Base-by-base conservation (phyloP, 495 filamentous ascomycete species). In the Neurospora sp. region DNA sequence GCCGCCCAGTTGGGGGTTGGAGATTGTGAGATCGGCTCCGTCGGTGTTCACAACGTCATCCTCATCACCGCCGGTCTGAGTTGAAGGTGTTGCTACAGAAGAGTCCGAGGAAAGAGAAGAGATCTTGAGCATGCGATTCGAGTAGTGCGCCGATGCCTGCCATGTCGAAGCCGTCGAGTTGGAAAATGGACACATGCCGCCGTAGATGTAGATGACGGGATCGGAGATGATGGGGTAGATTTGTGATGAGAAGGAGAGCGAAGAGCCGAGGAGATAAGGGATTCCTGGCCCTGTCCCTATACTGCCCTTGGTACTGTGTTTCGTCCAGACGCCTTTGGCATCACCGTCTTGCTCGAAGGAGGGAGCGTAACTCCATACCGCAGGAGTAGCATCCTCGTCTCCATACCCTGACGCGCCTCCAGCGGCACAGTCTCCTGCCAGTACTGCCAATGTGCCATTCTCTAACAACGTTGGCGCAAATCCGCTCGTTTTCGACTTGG, bases 131-230 rank as follows among this genome's bases (percentile, higher is more conserved):
- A 95, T 92, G 10, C 83, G 81, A 76, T 93, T 93, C 4, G 93
- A 93, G 79, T 97, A 97, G 44, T 87, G 86, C 0, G 92, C 93
- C 0, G 85, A 77, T 16, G 87, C 85, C 45, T 91, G 86, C 87
- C 90, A 90, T 20, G 82, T 79, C 8, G 82, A 78, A 5, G 75
- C 73, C 12, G 83, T 82, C 4, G 82, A 76, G 41, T 82, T 83
- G 14, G 81, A 73, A 35, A 80, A 84, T 0, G 93, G 92, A 77
- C 94, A 97, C 94, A 97, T 96, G 69, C 94, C 94, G 42, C 93
- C 94, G 83, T 96, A 97, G 69, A 90, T 78, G 77, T 92, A 97
- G 41, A 93, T 82, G n/a, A 75, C 83, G 39, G 77, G 84, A 70
- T 74, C 79, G 75, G 75, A 85, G 76, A 83, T 73, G 53, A 77